Evolutionary conservation across 495 filamentous ascomycete genomes (phyloP), one percentile per base, ranked within the genome.

Genomic region (Schizothecium vesticola): DNA sequence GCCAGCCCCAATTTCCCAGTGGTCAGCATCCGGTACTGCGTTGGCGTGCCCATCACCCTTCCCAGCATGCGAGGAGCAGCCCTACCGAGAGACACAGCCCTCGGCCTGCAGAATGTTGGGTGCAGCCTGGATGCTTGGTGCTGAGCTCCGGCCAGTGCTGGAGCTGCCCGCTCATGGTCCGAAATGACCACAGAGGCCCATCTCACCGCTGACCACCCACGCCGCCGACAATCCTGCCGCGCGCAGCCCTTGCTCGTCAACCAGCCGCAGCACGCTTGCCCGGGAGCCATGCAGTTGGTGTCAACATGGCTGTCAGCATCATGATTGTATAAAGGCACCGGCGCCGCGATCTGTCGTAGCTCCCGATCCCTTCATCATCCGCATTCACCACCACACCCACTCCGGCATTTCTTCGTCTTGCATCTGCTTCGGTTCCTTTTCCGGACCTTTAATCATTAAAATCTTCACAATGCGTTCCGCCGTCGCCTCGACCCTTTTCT

Each of bases 381-480:
- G 16, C 43, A 51, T 9, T n/a, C 43, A 51, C 43, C 43, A 51
- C 43, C 43, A 51, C 43, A 51, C 43, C 43, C 43, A 8, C 43
- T 51, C 16, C 43, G 43, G 43, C 43, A 51, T 51, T 8, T n/a
- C 16, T 51, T 6, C 2, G 8, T 51, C 19, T n/a, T n/a, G 19
- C 43, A 51, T 51, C 43, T 51, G 13, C 33, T 51, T 51, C 43
- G 24, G 24, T 22, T 22, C 13, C 61, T 12, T 22, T 26, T 64
- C 36, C 61, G 24, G n/a, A 56, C 24, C 0, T 55, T 13, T 24
- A 21, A 24, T 23, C 12, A 11, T 25, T 36, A 19, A 55, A 19
- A n/a, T 23, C 60, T 28, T 61, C 63, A 65, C 31, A 25, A 65
- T 65, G 63, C 63, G 16, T 58, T 65, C 63, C 63, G 56, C 51